Base-by-base conservation (phyloP, 306 rosid species). In the Sicyos edulis region DNA sequence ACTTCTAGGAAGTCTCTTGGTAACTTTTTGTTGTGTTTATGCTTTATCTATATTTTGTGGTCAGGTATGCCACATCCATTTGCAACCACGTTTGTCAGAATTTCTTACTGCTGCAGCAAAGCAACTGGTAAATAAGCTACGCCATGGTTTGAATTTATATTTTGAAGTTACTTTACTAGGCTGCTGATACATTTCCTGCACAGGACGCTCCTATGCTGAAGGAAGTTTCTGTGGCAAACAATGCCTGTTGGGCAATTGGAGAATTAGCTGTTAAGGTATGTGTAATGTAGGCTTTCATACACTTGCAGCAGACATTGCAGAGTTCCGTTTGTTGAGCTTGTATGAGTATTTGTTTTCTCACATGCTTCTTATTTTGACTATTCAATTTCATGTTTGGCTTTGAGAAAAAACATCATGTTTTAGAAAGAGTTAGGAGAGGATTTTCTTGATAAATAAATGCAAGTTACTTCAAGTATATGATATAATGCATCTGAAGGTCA, bases 211-310 rank as follows among this genome's bases (percentile, higher is more conserved):
- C 95, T 7, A 91, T 83, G 88, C 83, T 95, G 63, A 87, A 83
- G 79, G 92, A 88, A 77, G 78, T 88, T 82, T 95, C 99, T 44
- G 96, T 95, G 70, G 99, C 99, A 76, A 95, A 95, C 81, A 95
- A 95, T 85, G 99, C 99, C 34, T 95, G 99, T 78, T 95, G 99
- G 99, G 95, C 96, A 47, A 91, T 95, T 70, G 99, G 99, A 77
- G 99, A 95, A 75, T 76, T 95, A 78, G 96, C 97, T 19, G 85
- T 95, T 51, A 95, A 95, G 97, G 99, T 91, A 87, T 63, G 84
- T 26, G 65, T 74, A 65, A 15, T 26, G 65, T 74, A 65, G 20
- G 58, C 29, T 55, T 73, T 73, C 40, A 37, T 65, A 26, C 45
- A 21, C 44, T n/a, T n/a, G n/a, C 16, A 9, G 11, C 65, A 10